These are phyloP conservation scores for Aegle marmelos DNA, from an alignment of 345 rosid genomes.

Conservation along the genomic window DNA sequence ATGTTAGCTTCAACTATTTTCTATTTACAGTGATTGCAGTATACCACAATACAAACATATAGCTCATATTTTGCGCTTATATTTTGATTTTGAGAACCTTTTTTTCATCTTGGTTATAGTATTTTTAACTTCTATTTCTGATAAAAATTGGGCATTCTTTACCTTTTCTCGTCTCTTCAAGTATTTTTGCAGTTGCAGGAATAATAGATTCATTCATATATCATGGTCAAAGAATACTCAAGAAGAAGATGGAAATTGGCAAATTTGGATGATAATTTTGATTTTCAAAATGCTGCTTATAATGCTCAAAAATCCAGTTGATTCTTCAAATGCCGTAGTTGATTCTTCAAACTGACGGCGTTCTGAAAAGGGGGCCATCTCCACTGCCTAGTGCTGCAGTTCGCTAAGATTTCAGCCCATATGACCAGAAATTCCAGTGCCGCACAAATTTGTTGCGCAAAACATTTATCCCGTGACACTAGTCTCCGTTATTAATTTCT, in stretches of 20 bases:
- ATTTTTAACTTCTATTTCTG: too few species aligned
- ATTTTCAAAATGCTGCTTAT: not conserved
- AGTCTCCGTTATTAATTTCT: too few species aligned
- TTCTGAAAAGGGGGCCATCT: too few species aligned
- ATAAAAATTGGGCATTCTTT: not conserved
- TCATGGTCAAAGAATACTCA: slow-evolving; percentile 76
- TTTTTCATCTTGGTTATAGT: not conserved
- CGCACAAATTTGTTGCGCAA: too few species aligned
- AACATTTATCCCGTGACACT: too few species aligned
- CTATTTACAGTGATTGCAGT: not conserved
- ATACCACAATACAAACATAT: too few species aligned
- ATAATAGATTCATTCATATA: slow-evolving; percentile 79
- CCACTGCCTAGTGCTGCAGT: too few species aligned
- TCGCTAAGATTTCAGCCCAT: too few species aligned
- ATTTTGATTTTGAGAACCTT: too few species aligned
- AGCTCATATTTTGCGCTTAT: too few species aligned
- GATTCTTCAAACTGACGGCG: not conserved
- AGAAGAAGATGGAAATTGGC: slow-evolving; percentile 80
- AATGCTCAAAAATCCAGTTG: not conserved
- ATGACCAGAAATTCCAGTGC: too few species aligned
- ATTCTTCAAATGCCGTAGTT: not conserved
- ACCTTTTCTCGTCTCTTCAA: slow-evolving; percentile 9
- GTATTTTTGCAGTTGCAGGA: slow-evolving; percentile 77
- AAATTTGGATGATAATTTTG: slow-evolving; percentile 50
- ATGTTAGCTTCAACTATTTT: not conserved